Conservation (phyloP, 352 stramenopile species). For the Phytophthora tentaculata region DNA sequence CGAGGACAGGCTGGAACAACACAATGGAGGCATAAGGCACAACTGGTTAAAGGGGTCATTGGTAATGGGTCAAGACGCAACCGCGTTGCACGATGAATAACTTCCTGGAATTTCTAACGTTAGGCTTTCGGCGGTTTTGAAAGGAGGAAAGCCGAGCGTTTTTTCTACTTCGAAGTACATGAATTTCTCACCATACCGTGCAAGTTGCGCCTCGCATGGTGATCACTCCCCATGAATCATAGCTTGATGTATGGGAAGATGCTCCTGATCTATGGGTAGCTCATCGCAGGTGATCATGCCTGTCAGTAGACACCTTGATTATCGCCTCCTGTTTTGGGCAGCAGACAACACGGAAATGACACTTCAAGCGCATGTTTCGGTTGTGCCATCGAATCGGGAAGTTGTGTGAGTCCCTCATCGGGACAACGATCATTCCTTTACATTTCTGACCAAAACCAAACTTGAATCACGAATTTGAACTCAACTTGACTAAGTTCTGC, state of each 20-base stretch:
- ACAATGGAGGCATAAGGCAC: neutral
- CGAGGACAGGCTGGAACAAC: conserved; percentile 15
- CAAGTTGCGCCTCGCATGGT: neutral
- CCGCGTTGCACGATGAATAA: neutral
- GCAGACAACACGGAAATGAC: neutral
- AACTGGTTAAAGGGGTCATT: conserved; percentile 15
- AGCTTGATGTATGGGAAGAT: neutral
- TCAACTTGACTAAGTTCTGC: neutral
- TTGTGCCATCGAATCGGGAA: neutral
- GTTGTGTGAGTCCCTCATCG: neutral
- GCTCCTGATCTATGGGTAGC: neutral
- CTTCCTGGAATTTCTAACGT: conserved; percentile 13
- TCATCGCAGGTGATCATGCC: neutral
- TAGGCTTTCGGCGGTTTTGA: conserved; percentile 5
- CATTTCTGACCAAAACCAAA: neutral
- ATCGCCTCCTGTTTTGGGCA: neutral
- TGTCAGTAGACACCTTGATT: neutral
- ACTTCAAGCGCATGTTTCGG: neutral
- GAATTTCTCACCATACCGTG: neutral
- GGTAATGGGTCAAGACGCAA: conserved; percentile 23
- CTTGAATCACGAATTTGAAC: neutral
- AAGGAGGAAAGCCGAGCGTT: neutral
- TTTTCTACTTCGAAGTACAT: neutral
- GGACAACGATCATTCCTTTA: neutral
- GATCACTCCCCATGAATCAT: neutral